Percentiles rank a stretch among this genome's conserved stretches.
Evolutionary conservation across 371 early-diverging fungal genomes (phyloP).

Genomic region (Quaeritorhiza haematococci): DNA sequence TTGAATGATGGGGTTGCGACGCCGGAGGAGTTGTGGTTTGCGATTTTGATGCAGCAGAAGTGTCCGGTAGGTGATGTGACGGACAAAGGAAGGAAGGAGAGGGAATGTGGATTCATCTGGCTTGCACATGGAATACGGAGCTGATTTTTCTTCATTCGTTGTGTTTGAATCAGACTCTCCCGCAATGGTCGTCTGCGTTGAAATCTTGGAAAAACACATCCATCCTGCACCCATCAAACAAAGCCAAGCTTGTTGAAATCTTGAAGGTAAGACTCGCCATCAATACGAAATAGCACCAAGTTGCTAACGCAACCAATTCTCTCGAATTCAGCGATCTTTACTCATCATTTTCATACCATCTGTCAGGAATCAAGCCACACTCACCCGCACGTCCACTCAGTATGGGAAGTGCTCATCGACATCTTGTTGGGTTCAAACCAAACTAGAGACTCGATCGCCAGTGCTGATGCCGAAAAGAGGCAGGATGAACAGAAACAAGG

Average conservation of each 20-base stretch:
- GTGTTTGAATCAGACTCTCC: neutral
- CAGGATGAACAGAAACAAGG: too few species aligned
- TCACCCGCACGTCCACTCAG: slow-evolving; percentile 71
- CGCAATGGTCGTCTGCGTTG: slow-evolving; percentile 5
- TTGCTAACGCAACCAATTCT: slow-evolving; percentile 1
- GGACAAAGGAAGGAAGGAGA: too few species aligned
- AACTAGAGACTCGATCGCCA: too few species aligned
- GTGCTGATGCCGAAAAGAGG: too few species aligned
- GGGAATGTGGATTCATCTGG: too few species aligned
- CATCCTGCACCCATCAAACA: slow-evolving; percentile 54
- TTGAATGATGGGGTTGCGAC: slow-evolving; percentile 55
- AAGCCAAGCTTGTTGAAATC: slow-evolving; percentile 47
- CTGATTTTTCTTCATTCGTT: neutral
- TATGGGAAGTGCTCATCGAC: slow-evolving; percentile 54
- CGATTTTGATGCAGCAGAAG: slow-evolving; percentile 27
- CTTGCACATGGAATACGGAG: slow-evolving; percentile 32
- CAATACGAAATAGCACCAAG: neutral
- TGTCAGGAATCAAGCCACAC: slow-evolving; percentile 47
- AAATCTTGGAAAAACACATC: slow-evolving; percentile 43
- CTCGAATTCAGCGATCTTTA: too few species aligned
- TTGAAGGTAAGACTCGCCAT: slow-evolving; percentile 45
- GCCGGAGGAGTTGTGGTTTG: slow-evolving; percentile 69
- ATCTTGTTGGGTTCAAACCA: neutral
- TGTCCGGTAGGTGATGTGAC: too few species aligned
- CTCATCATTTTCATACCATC: slow-evolving; percentile 2